Conservation (phyloP, 805 yeast species). For the Saturnispora besseyi region DNA sequence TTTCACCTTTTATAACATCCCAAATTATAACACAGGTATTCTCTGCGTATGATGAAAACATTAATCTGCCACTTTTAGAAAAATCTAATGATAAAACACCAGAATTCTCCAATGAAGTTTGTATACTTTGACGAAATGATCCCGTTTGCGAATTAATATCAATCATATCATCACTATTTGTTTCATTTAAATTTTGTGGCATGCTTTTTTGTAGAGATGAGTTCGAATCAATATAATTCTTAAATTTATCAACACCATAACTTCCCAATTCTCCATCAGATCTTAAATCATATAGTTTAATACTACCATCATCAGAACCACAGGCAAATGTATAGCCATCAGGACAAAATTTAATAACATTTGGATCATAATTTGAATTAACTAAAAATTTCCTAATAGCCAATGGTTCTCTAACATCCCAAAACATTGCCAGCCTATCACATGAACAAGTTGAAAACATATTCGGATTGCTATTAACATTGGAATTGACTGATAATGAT, state of each 20-base stretch:
- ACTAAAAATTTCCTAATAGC: conserved; percentile 35
- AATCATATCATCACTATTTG: not conserved
- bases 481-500: conserved; percentile 30
- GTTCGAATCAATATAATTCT: conserved; percentile 9
- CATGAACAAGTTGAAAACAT: conserved; percentile 57
- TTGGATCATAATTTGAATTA: conserved; percentile 53
- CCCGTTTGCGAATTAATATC: conserved; percentile 12
- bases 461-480: conserved; percentile 15
- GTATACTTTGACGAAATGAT: conserved; percentile 22
- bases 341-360: conserved; percentile 53
- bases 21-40: conserved; percentile 58
- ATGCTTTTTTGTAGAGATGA: not conserved
- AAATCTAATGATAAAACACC: conserved; percentile 68
- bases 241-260: conserved; percentile 29
- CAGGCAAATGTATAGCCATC: conserved; percentile 61
- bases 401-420: conserved; percentile 50
- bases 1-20: conserved; percentile 61
- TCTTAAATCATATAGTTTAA: conserved; percentile 66
- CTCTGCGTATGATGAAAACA: conserved; percentile 71
- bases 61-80: conserved; percentile 62
- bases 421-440: conserved; percentile 57
- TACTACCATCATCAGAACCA: conserved; percentile 72
- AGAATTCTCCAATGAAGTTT: conserved; percentile 41
- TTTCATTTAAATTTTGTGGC: conserved; percentile 1
- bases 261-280: conserved; percentile 59